Base-by-base conservation (phyloP, 371 early-diverging fungal genomes). In the Haplosporangium sp. region DNA sequence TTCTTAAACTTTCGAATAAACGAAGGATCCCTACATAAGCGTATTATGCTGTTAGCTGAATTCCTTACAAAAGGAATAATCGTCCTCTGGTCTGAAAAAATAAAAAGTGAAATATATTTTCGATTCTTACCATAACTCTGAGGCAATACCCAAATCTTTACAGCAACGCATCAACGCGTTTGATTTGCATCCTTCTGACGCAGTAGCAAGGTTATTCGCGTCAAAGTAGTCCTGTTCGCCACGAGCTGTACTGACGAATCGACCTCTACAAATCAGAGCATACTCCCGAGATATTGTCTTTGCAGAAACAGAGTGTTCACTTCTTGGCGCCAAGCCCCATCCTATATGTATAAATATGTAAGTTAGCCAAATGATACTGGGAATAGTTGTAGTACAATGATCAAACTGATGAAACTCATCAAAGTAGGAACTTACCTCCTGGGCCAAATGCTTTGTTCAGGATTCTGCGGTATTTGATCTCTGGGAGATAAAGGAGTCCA, bases 141-240 rank as follows among this genome's bases (percentile, higher is more conserved):
- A 92, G 9, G 97, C 96, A 59, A 96, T 87, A 42, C 98, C 98
- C 56, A 98, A 84, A 86, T 98, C 99, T 83, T 98, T 98, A 87
- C 98, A 98, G 85, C 98, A 97, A 47, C 98, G 90, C 92, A 97
- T 95, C 71, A 98, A 84, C 8, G 99, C 98, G 78, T 97, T 98
- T 57, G 94, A 93, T 82, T 96, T 97, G 78, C 93, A 92, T 4
- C 97, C 97, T 86, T 98, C 98, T 0, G 94, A 88, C 0, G 98
- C 97, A 0, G 96, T 97, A 0, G 97, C 90, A 34, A 97, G 75
- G 6, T 88, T 89, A 52, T 86, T 83, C 20, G 87, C 83, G 73
- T 93, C 93, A 83, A 95, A 95, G 74, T 89, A 97, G 66, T 94
- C 96, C 75, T 96, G 96, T 76, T 98, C 97, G 47, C 99, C 99